Percentiles rank a stretch among this genome's conserved stretches.
These are phyloP conservation scores for Cardamine resedifolia DNA, from an alignment of 345 rosid species.

Conservation along the genomic window DNA sequence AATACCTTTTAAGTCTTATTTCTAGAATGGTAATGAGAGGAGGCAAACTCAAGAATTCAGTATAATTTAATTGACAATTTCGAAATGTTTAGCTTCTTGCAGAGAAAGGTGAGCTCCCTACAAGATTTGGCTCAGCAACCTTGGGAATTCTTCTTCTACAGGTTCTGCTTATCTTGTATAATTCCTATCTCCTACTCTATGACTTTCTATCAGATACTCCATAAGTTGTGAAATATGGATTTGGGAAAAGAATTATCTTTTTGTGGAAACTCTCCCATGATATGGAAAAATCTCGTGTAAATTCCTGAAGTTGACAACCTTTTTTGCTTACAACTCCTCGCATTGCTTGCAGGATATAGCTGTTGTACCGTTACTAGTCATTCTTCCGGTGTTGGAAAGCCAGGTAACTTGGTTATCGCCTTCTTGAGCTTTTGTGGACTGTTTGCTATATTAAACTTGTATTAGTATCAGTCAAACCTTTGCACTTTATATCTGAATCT, in stretches of 20 bases:
- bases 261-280: not conserved
- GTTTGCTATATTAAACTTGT: not conserved
- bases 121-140: constrained; percentile 97
- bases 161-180: constrained; percentile 48
- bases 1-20: not conserved
- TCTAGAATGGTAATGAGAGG: not conserved
- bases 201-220: not conserved
- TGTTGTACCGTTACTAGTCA: constrained; percentile 88
- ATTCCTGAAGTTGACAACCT: not conserved
- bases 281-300: not conserved
- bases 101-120: constrained; percentile 98
- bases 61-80: not conserved
- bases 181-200: constrained; percentile 7
- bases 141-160: constrained; percentile 95
- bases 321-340: constrained; percentile 7
- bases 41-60: not conserved
- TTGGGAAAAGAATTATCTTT: not conserved
- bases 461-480: not conserved
- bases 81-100: constrained; percentile 75
- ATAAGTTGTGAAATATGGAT: not conserved
- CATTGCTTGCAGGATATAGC: constrained; percentile 81
- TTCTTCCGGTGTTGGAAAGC: constrained; percentile 89
- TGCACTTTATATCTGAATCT: constrained; percentile 7
- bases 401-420: constrained; percentile 55
- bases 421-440: not conserved